phyloP scores from a whole-genome alignment of 1,284 basidiomycete genomes.

The Cutaneotrichosporon mucoides region DNA sequence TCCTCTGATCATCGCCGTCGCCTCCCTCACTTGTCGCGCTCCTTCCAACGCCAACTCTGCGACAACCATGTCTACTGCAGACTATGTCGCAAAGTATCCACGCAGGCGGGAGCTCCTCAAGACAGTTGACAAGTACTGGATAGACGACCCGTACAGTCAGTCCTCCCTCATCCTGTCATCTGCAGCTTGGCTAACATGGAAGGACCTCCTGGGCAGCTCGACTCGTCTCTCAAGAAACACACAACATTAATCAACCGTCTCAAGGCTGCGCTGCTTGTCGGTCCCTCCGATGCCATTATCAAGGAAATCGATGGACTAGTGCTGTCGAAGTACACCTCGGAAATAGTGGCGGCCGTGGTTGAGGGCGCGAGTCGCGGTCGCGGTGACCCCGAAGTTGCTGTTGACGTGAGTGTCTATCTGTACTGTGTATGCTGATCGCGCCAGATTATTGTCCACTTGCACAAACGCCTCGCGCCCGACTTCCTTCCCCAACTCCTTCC shows the following conservation, averaged over 20 bases:
- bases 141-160: constrained; percentile 46
- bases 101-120: constrained; percentile 33
- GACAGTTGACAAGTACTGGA: constrained; percentile 44
- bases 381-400: constrained; percentile 83
- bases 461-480: constrained; percentile 72
- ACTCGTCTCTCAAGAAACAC: constrained; percentile 90
- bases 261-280: constrained; percentile 49
- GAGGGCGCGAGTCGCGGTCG: constrained; percentile 81
- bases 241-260: constrained; percentile 89
- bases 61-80: constrained; percentile 32
- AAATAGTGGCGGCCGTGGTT: constrained; percentile 78
- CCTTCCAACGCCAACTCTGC: not conserved
- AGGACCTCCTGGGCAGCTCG: constrained; percentile 55
- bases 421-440: not conserved
- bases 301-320: constrained; percentile 87
- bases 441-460: constrained; percentile 81
- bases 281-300: constrained; percentile 64
- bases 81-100: constrained; percentile 45
- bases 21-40: not conserved
- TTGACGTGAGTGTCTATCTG: constrained; percentile 62
- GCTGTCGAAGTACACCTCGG: constrained; percentile 93
- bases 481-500: constrained; percentile 72
- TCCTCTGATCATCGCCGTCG: not conserved
- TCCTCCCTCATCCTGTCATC: no score
- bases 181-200: constrained; percentile 1